Percentiles rank a stretch among this genome's conserved stretches.
Conservation (phyloP, 495 filamentous ascomycete genomes). For the Cercophora samala region DNA sequence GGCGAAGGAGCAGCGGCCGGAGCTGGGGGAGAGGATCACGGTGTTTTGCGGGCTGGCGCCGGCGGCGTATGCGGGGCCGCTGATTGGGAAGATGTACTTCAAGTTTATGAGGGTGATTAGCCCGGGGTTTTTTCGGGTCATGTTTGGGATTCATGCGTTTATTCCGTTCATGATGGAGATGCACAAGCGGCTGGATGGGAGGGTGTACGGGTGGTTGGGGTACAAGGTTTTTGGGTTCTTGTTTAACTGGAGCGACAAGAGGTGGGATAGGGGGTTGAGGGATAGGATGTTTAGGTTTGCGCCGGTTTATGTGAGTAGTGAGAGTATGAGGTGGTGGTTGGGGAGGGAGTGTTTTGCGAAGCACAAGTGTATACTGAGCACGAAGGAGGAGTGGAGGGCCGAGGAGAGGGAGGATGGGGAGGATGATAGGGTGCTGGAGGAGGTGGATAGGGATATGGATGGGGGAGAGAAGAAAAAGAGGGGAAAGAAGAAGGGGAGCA, state of each 20-base stretch:
- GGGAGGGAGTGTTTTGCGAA: conserved; percentile 86
- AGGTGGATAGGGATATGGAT: conserved; percentile 21
- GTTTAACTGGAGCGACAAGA: conserved; percentile 81
- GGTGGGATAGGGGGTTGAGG: conserved; percentile 81
- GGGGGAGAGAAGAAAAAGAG: conserved; percentile 18
- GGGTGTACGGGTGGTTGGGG: conserved; percentile 77
- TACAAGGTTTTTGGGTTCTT: conserved; percentile 89
- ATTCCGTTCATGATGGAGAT: conserved; percentile 94
- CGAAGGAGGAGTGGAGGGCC: conserved; percentile 59
- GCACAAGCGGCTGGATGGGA: conserved; percentile 60
- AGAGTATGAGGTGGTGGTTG: conserved; percentile 96
- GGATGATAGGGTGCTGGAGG: conserved; percentile 12
- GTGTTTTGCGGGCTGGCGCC: conserved; percentile 93
- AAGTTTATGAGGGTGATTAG: conserved; percentile 85
- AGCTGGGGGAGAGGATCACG: conserved; percentile 77
- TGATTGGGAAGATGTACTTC: conserved; percentile 85
- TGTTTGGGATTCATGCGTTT: conserved; percentile 94
- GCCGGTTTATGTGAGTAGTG: conserved; percentile 84
- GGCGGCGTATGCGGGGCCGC: conserved; percentile 83
- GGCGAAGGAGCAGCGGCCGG: conserved; percentile 87
- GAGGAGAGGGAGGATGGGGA: conserved; percentile 62
- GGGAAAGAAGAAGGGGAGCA: conserved; percentile 40
- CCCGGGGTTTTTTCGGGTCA: conserved; percentile 67
- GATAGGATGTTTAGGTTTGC: conserved; percentile 88
- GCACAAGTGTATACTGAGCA: conserved; percentile 86